Evolutionary conservation across 2,329 filamentous ascomycete species (phyloP), one percentile per base, ranked within the genome.

Genomic region (Cordyceps tenuipes): DNA sequence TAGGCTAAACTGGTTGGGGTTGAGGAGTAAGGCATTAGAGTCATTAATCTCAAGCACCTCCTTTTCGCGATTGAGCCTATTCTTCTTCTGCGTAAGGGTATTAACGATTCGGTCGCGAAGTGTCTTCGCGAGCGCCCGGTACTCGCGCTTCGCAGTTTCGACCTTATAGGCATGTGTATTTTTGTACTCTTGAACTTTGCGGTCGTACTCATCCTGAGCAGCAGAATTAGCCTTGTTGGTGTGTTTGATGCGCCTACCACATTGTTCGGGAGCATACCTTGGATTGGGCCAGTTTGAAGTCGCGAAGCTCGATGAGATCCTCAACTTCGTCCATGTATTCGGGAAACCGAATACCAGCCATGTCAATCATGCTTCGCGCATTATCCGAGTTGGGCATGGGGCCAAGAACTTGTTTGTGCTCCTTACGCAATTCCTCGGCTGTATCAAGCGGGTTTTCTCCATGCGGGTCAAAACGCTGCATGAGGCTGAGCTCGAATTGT

Each of bases 241-340:
- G 9, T 46, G 39, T 34, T 57, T 52, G 41, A 8, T 52, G 26
- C 17, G 39, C 47, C 17, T 31, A 6, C 36, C 48, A 36, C 31
- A 43, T 3, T 2, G 29, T 2, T 13, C 39, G 26, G 34, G 5
- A 34, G 72, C 84, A 69, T 79, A 96, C 94, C 81, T 89, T 88
- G 65, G 96, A 83, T 69, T 87, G 83, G 7, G 89, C 87, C 69
- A 97, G 76, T 67, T 92, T 86, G 64, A 89, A 86, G 76, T 99
- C 94, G 66, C 90, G 84, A 68, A 90, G 84, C 73, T 97, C 92
- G 65, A 96, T 86, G 8, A 91, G 82, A 72, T 95, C 88, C 70
- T 97, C 95, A 58, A 97, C 83, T 63, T 93, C 86, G 65, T 90
- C 84, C 21, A 94, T 85, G 76, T 95, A 97, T 66, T 90, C 86